Evolutionary conservation across 495 filamentous ascomycete species (phyloP).

Genomic region (Aspergillus wentii): DNA sequence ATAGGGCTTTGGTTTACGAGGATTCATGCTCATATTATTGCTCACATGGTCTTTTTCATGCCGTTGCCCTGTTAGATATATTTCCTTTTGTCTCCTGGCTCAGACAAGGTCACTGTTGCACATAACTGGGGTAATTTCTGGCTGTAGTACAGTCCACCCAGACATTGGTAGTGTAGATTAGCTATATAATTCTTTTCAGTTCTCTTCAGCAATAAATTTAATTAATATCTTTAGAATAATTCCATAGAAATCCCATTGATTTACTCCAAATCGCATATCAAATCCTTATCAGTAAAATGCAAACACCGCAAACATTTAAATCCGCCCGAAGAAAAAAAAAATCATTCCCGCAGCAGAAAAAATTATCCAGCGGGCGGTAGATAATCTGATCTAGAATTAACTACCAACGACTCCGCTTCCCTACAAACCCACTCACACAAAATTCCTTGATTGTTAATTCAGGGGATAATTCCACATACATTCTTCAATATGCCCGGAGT

Average conservation of each 20-base stretch:
- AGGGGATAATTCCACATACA: conserved; percentile 2
- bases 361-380: conserved; percentile 7
- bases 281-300: conserved; percentile 26
- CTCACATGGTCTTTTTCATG: too few species aligned
- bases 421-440: background rate
- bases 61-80: too few species aligned
- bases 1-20: too few species aligned
- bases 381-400: background rate
- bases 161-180: too few species aligned
- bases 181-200: too few species aligned
- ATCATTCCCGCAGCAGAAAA: conserved; percentile 27
- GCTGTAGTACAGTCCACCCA: too few species aligned
- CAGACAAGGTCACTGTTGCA: too few species aligned
- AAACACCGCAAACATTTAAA: conserved; percentile 26
- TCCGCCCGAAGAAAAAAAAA: conserved; percentile 27
- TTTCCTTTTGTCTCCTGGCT: too few species aligned
- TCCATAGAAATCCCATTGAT: too few species aligned
- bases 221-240: background rate
- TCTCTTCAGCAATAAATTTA: background rate
- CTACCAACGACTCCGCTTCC: background rate
- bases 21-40: too few species aligned
- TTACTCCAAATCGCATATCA: too few species aligned
- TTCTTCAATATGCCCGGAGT: conserved; percentile 35
- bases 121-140: too few species aligned
- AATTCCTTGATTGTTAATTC: conserved; percentile 1